phyloP scores from a whole-genome alignment of 2,329 filamentous ascomycete species.

The Paecilomyces formosus region DNA sequence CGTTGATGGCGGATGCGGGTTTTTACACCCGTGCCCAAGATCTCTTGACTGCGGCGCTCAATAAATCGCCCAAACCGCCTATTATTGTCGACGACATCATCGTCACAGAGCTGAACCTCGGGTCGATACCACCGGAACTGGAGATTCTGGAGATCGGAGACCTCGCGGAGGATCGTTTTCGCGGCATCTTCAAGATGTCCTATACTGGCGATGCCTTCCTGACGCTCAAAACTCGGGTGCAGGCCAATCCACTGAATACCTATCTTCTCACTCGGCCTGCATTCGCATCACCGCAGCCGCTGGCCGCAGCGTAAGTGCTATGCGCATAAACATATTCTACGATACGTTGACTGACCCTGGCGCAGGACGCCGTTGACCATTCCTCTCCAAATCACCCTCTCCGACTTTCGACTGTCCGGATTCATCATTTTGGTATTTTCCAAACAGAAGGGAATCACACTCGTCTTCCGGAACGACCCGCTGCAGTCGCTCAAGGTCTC shows the following conservation, averaged over 20 bases:
- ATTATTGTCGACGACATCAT: conserved; percentile 99
- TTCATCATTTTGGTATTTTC: conserved; percentile 98
- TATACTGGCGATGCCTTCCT: conserved; percentile 93
- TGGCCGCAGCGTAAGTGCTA: conserved; percentile 63
- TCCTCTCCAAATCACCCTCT: conserved; percentile 92
- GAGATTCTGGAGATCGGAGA: conserved; percentile 98
- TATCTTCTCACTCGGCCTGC: conserved; percentile 84
- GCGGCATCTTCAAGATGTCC: conserved; percentile 99
- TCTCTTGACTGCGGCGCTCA: conserved; percentile 87
- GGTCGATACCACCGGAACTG: conserved; percentile 85
- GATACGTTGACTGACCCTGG: conserved; percentile 1
- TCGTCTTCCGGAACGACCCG: conserved; percentile 97
- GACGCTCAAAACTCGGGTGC: conserved; percentile 90
- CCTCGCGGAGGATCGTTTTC: conserved; percentile 90
- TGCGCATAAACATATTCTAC: not conserved
- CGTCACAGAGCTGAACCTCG: conserved; percentile 94
- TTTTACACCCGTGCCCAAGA: conserved; percentile 88
- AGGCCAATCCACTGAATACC: conserved; percentile 96
- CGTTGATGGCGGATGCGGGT: conserved; percentile 86
- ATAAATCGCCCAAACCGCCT: conserved; percentile 95
- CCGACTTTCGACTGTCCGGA: conserved; percentile 88
- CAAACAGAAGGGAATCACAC: conserved; percentile 89
- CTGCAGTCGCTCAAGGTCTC: conserved; percentile 97
- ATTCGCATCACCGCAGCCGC: conserved; percentile 85
- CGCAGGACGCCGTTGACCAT: conserved; percentile 76